Base-by-base conservation (phyloP, 208 protist species). In the Trypanosoma cruzi region DNA sequence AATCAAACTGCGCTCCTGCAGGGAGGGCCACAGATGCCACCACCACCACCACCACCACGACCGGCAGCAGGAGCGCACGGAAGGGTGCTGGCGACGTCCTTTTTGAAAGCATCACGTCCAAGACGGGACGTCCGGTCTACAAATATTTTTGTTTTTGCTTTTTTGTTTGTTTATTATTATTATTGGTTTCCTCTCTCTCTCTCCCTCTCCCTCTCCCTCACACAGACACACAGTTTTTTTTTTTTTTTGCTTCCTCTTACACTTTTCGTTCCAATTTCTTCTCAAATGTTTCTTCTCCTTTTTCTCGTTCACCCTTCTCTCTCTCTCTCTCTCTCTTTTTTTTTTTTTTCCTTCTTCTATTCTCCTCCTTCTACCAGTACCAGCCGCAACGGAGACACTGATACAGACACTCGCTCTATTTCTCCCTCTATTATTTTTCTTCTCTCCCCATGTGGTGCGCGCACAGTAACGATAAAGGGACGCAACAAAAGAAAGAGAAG, bases 191-290 rank as follows among this genome's bases (percentile, higher is more conserved):
- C n/a, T n/a, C n/a, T n/a, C n/a, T n/a, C n/a, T n/a, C n/a, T n/a
- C n/a, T n/a, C n/a, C n/a, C n/a, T n/a, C n/a, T n/a, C n/a, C n/a
- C n/a, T n/a, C n/a, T n/a, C n/a, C n/a, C n/a, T n/a, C n/a, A n/a
- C n/a, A n/a, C n/a, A n/a, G n/a, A n/a, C n/a, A n/a, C n/a, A n/a
- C n/a, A n/a, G n/a, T 32, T 56, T 28, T 58, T 28, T 68, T 42
- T 68, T 50, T 42, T 58, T 57, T 53, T 68, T 59, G 13, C 26
- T 14, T 20, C n/a, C n/a, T n/a, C n/a, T n/a, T n/a, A n/a, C n/a
- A n/a, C n/a, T 13, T 54, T 14, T 10, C 0, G 24, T 29, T 7
- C 28, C 16, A 34, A 24, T 5, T 13, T 2, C n/a, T n/a, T n/a
- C n/a, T n/a, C n/a, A n/a, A 53, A n/a, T 53, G 20, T 10, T 42